Evolutionary conservation across 305 asterid genomes (phyloP).

Genomic region (Lippia alba): DNA sequence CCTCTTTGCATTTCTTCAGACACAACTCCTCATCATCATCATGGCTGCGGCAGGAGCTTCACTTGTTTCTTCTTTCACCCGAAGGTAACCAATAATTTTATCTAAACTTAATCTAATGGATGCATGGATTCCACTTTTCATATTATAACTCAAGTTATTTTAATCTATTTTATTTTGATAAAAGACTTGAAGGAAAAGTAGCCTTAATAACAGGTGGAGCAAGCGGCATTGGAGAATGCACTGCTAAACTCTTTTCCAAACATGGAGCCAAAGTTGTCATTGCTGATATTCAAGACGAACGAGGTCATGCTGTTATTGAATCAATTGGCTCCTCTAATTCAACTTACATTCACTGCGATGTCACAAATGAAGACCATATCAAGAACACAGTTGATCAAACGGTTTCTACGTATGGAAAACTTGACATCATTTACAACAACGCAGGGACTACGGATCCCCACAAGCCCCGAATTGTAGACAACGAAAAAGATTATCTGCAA

Average conservation of each 20-base stretch:
- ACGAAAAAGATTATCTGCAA: slow-evolving; percentile 30
- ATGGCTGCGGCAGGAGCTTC: slow-evolving; percentile 26
- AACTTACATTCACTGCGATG: slow-evolving; percentile 45
- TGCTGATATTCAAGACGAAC: slow-evolving; percentile 37
- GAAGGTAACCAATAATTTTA: slow-evolving; percentile 6
- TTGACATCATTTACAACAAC: slow-evolving; percentile 52
- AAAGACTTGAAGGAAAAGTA: slow-evolving; percentile 47
- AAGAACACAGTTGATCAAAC: slow-evolving; percentile 37
- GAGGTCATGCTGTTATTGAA: slow-evolving; percentile 27
- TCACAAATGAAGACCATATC: slow-evolving; percentile 44
- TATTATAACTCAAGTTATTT: too few relatives aligned
- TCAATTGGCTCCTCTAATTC: slow-evolving; percentile 34
- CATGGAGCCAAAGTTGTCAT: slow-evolving; percentile 52
- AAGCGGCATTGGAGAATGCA: slow-evolving; percentile 49
- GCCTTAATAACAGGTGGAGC: slow-evolving; percentile 55
- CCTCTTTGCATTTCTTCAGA: too few relatives aligned
- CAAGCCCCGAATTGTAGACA: slow-evolving; percentile 35
- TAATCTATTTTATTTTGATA: background rate
- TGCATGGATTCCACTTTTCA: too few relatives aligned
- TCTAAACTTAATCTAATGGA: too few relatives aligned
- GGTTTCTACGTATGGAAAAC: slow-evolving; percentile 38
- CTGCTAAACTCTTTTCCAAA: slow-evolving; percentile 39
- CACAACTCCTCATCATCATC: background rate
- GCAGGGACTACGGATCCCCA: slow-evolving; percentile 36
- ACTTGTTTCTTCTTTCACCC: slow-evolving; percentile 29